A percentile compares a stretch with the other conserved stretches of the same genome.
Evolutionary conservation across 1,139 yeast species (phyloP).

Genomic region (Sugiyamaella pinicola): DNA sequence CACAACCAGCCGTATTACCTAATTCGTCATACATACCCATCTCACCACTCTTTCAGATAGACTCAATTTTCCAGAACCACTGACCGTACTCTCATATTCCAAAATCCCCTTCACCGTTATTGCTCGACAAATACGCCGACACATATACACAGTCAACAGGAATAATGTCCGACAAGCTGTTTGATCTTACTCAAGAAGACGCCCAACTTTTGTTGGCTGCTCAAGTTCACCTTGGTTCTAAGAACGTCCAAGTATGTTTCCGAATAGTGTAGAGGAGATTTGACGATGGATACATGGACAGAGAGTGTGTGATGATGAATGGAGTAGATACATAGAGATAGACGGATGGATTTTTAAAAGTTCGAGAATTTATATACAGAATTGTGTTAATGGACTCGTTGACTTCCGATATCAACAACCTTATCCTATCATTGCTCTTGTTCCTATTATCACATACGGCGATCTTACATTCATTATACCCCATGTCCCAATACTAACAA

Average conservation of each 20-base stretch:
- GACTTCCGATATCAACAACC: no score
- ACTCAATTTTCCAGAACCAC: slow-evolving; percentile 15
- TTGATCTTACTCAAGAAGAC: slow-evolving; percentile 91
- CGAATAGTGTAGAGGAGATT: background rate
- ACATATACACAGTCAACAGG: slow-evolving; percentile 18
- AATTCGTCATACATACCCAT: background rate
- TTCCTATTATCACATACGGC: no score
- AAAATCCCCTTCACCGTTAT: slow-evolving; percentile 19
- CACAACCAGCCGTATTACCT: background rate
- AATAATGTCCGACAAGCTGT: slow-evolving; percentile 77
- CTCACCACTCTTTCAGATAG: slow-evolving; percentile 18
- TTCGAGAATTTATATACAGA: no score
- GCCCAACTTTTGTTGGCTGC: slow-evolving; percentile 99
- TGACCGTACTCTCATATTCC: slow-evolving; percentile 12
- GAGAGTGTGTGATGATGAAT: no score
- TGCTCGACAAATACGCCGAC: slow-evolving; percentile 20
- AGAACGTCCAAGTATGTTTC: slow-evolving; percentile 77
- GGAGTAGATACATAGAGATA: no score
- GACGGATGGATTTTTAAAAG: no score
- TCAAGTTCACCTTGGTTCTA: slow-evolving; percentile 99
- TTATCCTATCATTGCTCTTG: no score
- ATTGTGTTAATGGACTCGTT: no score
- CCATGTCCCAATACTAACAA: slow-evolving; percentile 4
- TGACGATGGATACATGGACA: no score
- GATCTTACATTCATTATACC: no score